phyloP scores from a whole-genome alignment of 1,284 basidiomycete genomes.

The Pyrrhoderma lamaoense region DNA sequence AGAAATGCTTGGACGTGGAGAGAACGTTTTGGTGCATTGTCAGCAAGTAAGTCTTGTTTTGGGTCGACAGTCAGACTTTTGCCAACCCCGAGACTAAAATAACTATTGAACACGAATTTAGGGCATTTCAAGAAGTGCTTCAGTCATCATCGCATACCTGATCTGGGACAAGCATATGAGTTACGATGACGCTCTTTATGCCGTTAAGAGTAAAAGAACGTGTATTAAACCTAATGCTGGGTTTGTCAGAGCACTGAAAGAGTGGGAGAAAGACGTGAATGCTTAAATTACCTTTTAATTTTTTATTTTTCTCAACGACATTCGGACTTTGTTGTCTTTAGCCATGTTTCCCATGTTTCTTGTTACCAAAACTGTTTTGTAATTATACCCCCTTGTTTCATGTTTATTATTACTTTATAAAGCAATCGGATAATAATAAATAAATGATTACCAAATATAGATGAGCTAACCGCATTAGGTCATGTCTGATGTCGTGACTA shows the following conservation, averaged over 20 bases:
- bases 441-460: too few species aligned
- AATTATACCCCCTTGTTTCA: too few species aligned
- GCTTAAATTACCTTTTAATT: neutral
- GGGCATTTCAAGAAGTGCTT: constrained; percentile 61
- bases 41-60: constrained; percentile 44
- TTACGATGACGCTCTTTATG: constrained; percentile 52
- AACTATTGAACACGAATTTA: too few species aligned
- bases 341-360: neutral
- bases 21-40: constrained; percentile 58
- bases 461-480: too few species aligned
- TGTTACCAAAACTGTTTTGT: neutral
- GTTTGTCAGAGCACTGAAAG: constrained; percentile 26
- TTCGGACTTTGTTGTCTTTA: neutral
- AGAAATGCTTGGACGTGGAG: constrained; percentile 37
- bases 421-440: too few species aligned
- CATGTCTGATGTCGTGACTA: too few species aligned
- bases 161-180: constrained; percentile 59
- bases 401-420: too few species aligned
- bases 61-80: neutral
- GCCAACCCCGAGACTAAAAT: too few species aligned
- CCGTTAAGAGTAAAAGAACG: constrained; percentile 51
- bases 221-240: constrained; percentile 67
- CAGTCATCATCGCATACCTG: constrained; percentile 60
- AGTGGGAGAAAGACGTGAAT: constrained; percentile 11
- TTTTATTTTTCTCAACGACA: neutral